phyloP scores from a whole-genome alignment of 345 rosid species.

The Zanthoxylum bungeanum region DNA sequence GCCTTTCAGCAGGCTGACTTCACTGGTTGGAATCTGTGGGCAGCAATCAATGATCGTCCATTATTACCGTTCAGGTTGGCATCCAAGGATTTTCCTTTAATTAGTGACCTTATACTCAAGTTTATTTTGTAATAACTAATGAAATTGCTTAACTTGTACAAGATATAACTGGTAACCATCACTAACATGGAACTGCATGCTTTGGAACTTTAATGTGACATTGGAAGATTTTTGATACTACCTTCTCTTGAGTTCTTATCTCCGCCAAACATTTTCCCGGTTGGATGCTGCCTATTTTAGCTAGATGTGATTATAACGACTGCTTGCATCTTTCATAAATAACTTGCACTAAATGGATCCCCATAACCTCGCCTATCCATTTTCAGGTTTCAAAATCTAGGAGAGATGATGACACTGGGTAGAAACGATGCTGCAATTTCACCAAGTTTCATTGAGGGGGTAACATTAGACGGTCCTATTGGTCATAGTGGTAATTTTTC shows the following conservation, averaged over 20 bases:
- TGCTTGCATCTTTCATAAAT: neutral
- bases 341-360: neutral
- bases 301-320: neutral
- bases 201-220: neutral
- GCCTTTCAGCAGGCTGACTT: conserved; percentile 98
- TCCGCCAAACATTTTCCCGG: neutral
- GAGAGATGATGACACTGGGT: conserved; percentile 97
- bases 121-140: neutral
- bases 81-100: neutral
- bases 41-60: conserved; percentile 85
- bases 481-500: conserved; percentile 70
- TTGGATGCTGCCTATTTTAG: neutral
- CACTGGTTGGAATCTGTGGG: conserved; percentile 98
- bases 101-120: neutral
- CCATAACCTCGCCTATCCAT: neutral
- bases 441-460: conserved; percentile 85
- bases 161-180: neutral
- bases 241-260: neutral
- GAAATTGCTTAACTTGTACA: neutral
- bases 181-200: neutral
- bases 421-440: conserved; percentile 81
- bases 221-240: neutral
- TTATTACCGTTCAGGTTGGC: conserved; percentile 83
- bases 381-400: conserved; percentile 82
- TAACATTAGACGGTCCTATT: conserved; percentile 81